Conservation (phyloP, 768 basidiomycete genomes). For the Phanerodontia chrysosporium region DNA sequence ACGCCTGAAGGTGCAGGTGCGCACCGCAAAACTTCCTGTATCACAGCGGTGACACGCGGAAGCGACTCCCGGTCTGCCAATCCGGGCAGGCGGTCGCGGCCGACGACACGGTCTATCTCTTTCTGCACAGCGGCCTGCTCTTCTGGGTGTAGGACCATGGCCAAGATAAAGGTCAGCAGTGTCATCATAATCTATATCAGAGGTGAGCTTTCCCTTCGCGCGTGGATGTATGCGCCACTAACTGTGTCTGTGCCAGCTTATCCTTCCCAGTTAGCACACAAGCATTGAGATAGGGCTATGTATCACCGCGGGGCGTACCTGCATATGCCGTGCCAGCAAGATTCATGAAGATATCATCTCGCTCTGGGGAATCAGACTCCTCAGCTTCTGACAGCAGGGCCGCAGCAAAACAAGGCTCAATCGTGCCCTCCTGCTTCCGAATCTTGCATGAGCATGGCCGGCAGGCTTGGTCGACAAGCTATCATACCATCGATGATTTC, state of each 20-base stretch:
- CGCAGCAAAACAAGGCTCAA: neutral
- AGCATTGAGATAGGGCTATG: neutral
- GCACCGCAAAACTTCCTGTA: constrained; percentile 5
- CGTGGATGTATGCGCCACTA: neutral
- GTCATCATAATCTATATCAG: neutral
- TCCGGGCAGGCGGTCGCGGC: constrained; percentile 4
- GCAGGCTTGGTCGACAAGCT: no score
- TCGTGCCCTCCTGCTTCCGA: constrained; percentile 52
- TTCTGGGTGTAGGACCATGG: constrained; percentile 7
- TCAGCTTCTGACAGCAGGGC: neutral
- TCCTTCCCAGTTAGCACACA: neutral
- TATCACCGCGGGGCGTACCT: constrained; percentile 2
- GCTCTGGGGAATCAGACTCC: neutral
- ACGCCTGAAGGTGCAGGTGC: neutral
- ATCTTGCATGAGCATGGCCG: constrained; percentile 43
- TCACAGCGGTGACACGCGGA: constrained; percentile 6
- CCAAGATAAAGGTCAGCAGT: constrained; percentile 1
- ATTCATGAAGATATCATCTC: neutral
- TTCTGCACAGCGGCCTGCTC: neutral
- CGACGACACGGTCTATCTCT: constrained; percentile 12
- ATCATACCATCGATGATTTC: neutral
- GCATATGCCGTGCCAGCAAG: constrained; percentile 22
- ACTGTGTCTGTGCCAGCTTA: constrained; percentile 1
- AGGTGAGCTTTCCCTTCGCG: neutral
- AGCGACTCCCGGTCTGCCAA: neutral